Conservation (phyloP, 495 filamentous ascomycete species). For the Pyrenula massariospora region DNA sequence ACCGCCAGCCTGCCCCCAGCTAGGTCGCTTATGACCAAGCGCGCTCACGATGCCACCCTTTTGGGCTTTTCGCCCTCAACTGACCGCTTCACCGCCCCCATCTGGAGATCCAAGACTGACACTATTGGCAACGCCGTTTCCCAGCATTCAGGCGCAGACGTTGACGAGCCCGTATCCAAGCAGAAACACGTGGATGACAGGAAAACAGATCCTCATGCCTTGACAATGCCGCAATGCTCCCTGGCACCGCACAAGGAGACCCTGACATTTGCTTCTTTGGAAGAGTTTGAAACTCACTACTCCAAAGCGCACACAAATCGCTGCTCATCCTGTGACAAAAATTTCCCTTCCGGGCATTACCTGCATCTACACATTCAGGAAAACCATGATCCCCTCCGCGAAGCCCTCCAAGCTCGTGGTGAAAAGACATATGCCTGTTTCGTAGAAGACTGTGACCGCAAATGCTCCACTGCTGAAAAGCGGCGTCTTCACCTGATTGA, state of each 20-base stretch:
- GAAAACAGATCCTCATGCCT: background rate
- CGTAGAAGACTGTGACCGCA: constrained; percentile 74
- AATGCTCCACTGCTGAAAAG: constrained; percentile 76
- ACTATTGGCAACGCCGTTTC: background rate
- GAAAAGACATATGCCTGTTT: constrained; percentile 89
- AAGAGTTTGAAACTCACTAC: constrained; percentile 85
- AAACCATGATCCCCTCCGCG: constrained; percentile 73
- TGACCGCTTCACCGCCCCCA: background rate
- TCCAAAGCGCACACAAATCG: constrained; percentile 69
- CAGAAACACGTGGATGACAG: background rate
- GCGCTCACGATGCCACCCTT: background rate
- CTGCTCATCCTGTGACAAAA: constrained; percentile 69
- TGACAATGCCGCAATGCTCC: constrained; percentile 54
- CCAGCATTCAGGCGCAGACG: background rate
- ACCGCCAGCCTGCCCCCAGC: background rate
- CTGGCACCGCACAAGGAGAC: constrained; percentile 66
- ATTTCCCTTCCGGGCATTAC: constrained; percentile 61
- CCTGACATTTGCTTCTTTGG: constrained; percentile 57
- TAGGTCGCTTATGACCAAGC: background rate
- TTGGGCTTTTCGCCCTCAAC: background rate
- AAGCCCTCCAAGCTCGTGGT: constrained; percentile 58
- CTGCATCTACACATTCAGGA: constrained; percentile 82
- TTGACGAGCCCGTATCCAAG: background rate
- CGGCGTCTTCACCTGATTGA: constrained; percentile 79
- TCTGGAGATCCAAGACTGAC: background rate